Evolutionary conservation across 1,139 yeast species (phyloP).

Genomic region (Sugiyamaella sp.): DNA sequence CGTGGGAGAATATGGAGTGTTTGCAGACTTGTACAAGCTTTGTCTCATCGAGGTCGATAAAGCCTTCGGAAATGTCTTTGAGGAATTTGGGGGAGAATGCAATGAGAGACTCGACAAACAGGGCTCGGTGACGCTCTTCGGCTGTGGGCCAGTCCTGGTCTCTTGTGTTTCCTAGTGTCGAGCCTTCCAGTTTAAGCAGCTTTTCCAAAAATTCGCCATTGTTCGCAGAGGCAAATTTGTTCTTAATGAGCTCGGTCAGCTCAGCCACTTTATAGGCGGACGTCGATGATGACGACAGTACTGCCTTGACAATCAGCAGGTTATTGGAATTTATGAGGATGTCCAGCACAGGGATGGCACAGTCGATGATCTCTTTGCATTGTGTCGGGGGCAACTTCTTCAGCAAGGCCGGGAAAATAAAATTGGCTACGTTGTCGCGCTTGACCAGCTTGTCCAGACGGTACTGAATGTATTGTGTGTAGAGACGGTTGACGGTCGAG

Average conservation of each 20-base stretch:
- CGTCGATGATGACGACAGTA: slow-evolving; percentile 69
- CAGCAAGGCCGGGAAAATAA: slow-evolving; percentile 69
- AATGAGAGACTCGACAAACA: slow-evolving; percentile 66
- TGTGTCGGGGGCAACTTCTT: slow-evolving; percentile 58
- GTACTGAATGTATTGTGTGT: slow-evolving; percentile 70
- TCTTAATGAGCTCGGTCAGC: slow-evolving; percentile 60
- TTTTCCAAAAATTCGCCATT: slow-evolving; percentile 62
- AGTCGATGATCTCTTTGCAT: slow-evolving; percentile 66
- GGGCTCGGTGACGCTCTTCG: slow-evolving; percentile 66
- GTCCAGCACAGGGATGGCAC: slow-evolving; percentile 67
- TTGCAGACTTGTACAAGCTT: slow-evolving; percentile 70
- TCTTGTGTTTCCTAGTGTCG: slow-evolving; percentile 78
- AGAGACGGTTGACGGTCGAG: slow-evolving; percentile 70
- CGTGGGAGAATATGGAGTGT: slow-evolving; percentile 90
- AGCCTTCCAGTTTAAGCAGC: slow-evolving; percentile 61
- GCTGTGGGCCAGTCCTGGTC: slow-evolving; percentile 88
- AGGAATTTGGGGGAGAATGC: slow-evolving; percentile 63
- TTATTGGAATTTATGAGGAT: slow-evolving; percentile 61
- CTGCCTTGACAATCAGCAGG: slow-evolving; percentile 67
- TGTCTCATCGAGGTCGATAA: slow-evolving; percentile 61
- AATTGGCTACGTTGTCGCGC: slow-evolving; percentile 76
- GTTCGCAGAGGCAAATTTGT: slow-evolving; percentile 50
- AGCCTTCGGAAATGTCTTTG: slow-evolving; percentile 59
- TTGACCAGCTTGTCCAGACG: slow-evolving; percentile 71
- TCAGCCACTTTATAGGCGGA: slow-evolving; percentile 67